Conservation (phyloP, 257 asterid species). For the Solanum paucissectum region DNA sequence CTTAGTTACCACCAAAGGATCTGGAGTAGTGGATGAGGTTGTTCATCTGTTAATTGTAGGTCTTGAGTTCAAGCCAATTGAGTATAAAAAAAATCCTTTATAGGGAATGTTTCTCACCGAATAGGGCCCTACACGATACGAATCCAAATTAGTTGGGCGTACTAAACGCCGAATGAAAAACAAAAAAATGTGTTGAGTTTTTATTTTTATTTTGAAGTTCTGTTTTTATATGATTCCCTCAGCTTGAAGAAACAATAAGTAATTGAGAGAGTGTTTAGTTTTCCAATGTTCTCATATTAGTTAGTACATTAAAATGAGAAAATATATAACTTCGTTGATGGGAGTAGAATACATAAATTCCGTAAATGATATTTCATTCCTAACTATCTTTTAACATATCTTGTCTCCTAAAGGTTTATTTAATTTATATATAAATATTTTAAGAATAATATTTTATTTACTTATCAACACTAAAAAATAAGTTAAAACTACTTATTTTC, state of each 20-base stretch:
- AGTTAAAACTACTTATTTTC: too few species aligned
- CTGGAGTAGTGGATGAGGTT: rapidly evolving
- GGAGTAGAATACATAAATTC: neutral
- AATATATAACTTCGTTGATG: neutral
- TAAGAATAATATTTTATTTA: too few species aligned
- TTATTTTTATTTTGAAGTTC: too few species aligned
- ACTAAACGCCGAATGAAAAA: too few species aligned
- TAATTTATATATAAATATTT: too few species aligned
- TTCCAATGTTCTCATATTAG: neutral
- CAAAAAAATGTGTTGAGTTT: neutral
- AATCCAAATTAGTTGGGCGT: too few species aligned
- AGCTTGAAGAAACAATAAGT: neutral
- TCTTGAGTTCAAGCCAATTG: too few species aligned
- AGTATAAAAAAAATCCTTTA: too few species aligned
- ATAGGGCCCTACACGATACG: neutral
- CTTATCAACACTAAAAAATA: neutral
- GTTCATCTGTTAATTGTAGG: too few species aligned
- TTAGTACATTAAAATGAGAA: neutral
- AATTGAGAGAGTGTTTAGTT: neutral
- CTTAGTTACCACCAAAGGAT: neutral
- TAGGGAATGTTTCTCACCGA: neutral
- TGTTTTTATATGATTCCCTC: neutral
- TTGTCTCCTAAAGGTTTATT: too few species aligned
- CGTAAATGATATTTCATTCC: neutral
- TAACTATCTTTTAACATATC: neutral